phyloP scores from a whole-genome alignment of 2,329 filamentous ascomycete species.

The Zymoseptoria passerinii region DNA sequence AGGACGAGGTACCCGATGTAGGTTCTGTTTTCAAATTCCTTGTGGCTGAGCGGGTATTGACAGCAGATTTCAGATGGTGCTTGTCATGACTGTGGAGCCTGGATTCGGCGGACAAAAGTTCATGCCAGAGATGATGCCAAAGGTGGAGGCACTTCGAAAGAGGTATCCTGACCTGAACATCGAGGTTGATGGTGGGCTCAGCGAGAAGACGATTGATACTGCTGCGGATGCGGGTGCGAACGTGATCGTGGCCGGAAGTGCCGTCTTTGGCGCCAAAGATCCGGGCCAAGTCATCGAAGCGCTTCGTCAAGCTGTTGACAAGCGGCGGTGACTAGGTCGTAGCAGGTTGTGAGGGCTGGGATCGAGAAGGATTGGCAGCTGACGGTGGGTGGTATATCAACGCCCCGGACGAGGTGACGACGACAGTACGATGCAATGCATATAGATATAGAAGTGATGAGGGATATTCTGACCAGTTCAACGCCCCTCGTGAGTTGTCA shows the following conservation, averaged over 20 bases:
- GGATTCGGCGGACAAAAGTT: conserved; percentile 98
- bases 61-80: conserved; percentile 65
- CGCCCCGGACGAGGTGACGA: not conserved
- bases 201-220: conserved; percentile 80
- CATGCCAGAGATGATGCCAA: conserved; percentile 91
- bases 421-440: not conserved
- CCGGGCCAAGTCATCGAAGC: conserved; percentile 78
- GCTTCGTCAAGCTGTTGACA: conserved; percentile 71
- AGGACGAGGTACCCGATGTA: conserved; percentile 80
- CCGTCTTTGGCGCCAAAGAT: conserved; percentile 87
- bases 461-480: too few relatives aligned
- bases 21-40: conserved; percentile 34
- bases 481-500: too few relatives aligned
- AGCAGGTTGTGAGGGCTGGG: conserved; percentile 12
- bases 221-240: conserved; percentile 94
- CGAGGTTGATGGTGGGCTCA: conserved; percentile 90
- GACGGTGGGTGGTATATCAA: not conserved
- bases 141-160: conserved; percentile 74
- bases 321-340: conserved; percentile 34
- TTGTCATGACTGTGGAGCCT: conserved; percentile 96
- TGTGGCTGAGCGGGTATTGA: not conserved
- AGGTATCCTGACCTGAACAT: conserved; percentile 91
- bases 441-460: not conserved
- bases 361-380: not conserved
- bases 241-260: conserved; percentile 93